phyloP scores from a whole-genome alignment of 2,329 filamentous ascomycete genomes.

The Oidium heveae region DNA sequence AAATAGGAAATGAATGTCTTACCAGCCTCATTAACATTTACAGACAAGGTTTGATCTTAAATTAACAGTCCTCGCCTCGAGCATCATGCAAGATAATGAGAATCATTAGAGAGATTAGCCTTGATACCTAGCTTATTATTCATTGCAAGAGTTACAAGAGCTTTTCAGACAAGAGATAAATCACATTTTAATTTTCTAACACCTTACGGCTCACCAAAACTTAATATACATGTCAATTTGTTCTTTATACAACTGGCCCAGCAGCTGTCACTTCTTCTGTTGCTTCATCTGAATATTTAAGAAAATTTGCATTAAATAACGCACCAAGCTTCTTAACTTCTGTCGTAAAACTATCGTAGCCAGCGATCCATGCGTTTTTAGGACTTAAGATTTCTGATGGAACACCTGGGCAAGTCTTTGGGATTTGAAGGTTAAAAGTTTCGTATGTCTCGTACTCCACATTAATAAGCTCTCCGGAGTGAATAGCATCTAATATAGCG shows the following conservation, averaged over 20 bases:
- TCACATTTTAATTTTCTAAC: too few relatives aligned
- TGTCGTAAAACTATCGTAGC: constrained; percentile 52
- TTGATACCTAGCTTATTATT: too few relatives aligned
- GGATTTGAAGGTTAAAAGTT: constrained; percentile 91
- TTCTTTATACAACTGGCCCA: constrained; percentile 19
- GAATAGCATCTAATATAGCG: constrained; percentile 92
- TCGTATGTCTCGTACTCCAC: constrained; percentile 87
- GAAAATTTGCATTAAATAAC: constrained; percentile 92
- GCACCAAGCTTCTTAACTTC: constrained; percentile 78
- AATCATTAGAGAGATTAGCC: too few relatives aligned
- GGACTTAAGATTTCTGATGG: constrained; percentile 88
- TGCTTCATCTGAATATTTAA: constrained; percentile 74
- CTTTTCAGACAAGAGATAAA: too few relatives aligned
- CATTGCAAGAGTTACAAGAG: too few relatives aligned
- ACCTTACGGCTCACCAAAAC: too few relatives aligned
- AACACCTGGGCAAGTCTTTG: constrained; percentile 70
- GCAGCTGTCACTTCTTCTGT: constrained; percentile 54
- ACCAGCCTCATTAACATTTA: too few relatives aligned
- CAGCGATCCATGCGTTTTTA: constrained; percentile 70
- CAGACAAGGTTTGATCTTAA: too few relatives aligned
- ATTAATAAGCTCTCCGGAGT: constrained; percentile 85
- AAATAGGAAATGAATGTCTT: too few relatives aligned
- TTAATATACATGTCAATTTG: constrained; percentile 2
- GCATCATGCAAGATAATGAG: too few relatives aligned
- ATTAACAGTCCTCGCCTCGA: too few relatives aligned